Conservation (phyloP, 176 grass and related monocot species). For the Carex scoparia region DNA sequence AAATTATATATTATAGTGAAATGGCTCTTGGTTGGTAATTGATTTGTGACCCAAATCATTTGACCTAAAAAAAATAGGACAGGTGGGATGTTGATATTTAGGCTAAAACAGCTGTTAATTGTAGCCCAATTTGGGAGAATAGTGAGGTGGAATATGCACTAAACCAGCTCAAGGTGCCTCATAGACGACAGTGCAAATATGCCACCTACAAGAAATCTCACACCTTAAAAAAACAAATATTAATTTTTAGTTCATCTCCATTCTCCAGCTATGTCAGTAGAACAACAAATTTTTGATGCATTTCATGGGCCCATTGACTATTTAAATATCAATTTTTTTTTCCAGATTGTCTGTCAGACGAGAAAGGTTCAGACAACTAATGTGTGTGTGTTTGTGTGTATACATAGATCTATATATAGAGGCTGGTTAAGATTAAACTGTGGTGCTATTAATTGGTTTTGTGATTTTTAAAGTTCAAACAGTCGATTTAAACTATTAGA, state of each 20-base stretch:
- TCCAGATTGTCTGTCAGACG: not conserved
- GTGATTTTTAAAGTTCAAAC: no score
- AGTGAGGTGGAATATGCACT: constrained; percentile 13
- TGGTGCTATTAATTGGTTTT: no score
- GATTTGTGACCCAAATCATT: not conserved
- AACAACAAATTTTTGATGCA: not conserved
- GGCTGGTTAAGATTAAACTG: no score
- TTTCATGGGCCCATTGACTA: not conserved
- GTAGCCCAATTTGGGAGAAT: constrained; percentile 1
- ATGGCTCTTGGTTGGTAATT: not conserved
- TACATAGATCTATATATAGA: no score
- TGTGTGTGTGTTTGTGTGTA: no score
- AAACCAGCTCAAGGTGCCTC: constrained; percentile 10
- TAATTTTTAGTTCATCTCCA: not conserved
- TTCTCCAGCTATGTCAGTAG: not conserved
- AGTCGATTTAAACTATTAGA: no score
- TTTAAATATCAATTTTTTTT: not conserved
- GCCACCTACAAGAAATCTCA: constrained; percentile 6
- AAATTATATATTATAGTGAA: not conserved
- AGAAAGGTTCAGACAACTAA: not conserved
- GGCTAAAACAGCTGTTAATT: constrained; percentile 21
- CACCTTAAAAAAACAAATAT: not conserved
- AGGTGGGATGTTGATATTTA: not conserved
- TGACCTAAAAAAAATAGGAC: constrained; percentile 1
- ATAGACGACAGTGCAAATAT: constrained; percentile 25